Conservation (phyloP, 192 early-diverging fungal species). For the Linnemannia hyalina region DNA sequence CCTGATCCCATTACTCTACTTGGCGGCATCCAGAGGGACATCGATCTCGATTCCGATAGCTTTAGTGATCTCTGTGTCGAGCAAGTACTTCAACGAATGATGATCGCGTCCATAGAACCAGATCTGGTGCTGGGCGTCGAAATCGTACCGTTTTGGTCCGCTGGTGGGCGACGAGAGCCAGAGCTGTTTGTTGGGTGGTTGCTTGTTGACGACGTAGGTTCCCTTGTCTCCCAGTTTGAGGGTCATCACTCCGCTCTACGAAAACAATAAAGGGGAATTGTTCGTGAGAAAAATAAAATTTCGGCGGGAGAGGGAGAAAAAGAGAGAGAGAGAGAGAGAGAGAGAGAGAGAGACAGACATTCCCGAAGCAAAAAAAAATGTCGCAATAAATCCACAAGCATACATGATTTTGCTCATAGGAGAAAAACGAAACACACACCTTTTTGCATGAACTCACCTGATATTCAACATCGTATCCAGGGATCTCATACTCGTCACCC, state of each 20-base stretch:
- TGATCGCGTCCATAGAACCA: conserved; percentile 87
- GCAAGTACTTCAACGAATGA: conserved; percentile 74
- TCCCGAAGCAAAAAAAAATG: background rate
- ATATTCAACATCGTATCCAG: conserved; percentile 86
- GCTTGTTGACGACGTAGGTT: conserved; percentile 98
- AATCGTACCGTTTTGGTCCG: conserved; percentile 92
- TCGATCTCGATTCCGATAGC: conserved; percentile 59
- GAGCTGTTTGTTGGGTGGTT: conserved; percentile 98
- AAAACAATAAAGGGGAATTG: background rate
- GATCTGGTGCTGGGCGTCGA: conserved; percentile 60
- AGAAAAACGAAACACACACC: conserved; percentile 22
- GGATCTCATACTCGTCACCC: conserved; percentile 75
- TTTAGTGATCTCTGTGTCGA: conserved; percentile 76
- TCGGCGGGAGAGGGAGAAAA: background rate
- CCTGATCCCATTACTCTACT: background rate
- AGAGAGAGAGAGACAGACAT: background rate
- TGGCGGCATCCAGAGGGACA: conserved; percentile 53
- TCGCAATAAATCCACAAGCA: background rate
- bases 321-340: too few species aligned
- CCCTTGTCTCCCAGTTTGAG: conserved; percentile 80
- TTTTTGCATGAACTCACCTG: conserved; percentile 70
- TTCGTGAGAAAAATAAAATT: background rate
- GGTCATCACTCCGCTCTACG: conserved; percentile 88
- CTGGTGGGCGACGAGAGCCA: conserved; percentile 96
- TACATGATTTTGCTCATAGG: background rate